Evolutionary conservation across 164 flowering plant species (phyloP), one percentile per base, ranked within the genome.

Genomic region (Aristolochia fimbriata): DNA sequence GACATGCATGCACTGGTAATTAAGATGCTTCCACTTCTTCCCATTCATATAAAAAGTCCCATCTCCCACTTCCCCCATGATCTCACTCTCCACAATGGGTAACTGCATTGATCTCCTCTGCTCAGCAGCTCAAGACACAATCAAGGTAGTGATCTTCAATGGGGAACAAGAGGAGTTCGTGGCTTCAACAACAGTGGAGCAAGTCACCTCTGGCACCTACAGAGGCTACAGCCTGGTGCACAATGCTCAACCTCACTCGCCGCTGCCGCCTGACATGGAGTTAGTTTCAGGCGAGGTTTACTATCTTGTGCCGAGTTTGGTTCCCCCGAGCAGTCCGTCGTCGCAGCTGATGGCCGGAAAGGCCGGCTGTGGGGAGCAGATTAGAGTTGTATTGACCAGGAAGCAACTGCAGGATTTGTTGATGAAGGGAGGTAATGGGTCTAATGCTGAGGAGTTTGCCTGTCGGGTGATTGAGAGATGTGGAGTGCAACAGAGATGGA

Each of bases 371-470:
- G 48, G 59, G 33, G 50, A 48, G 49, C 62, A 16, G 30, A 55
- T 83, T 12, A 81, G 69, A 72, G 69, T 83, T 19, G 62, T 74
- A 58, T 62, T 81, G 41, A 78, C 71, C 7, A 83, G 60, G 73
- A 58, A 75, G 53, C 83, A 80, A 62, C 41, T 78, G 62, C 78
- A 78, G 73, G 51, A 70, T 74, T 55, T 78, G 55, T 16, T 74
- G 46, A 20, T 27, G 15, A 59, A 33, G 59, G 60, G 55, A 20
- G 45, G 56, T 22, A 58, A 62, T 68, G 63, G 73, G n/a, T 57
- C 60, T 25, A 20, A 13, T 0, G 45, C n/a, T 13, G 33, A 54
- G 14, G 60, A 60, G 55, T 33, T 67, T 22, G 56, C 70, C 20
- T 15, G 55, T 22, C 61, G 30, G 30, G 30, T 27, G 5, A 27